Conservation (phyloP, 1,284 basidiomycete species). For the Sanghuangporus sanghuang region DNA sequence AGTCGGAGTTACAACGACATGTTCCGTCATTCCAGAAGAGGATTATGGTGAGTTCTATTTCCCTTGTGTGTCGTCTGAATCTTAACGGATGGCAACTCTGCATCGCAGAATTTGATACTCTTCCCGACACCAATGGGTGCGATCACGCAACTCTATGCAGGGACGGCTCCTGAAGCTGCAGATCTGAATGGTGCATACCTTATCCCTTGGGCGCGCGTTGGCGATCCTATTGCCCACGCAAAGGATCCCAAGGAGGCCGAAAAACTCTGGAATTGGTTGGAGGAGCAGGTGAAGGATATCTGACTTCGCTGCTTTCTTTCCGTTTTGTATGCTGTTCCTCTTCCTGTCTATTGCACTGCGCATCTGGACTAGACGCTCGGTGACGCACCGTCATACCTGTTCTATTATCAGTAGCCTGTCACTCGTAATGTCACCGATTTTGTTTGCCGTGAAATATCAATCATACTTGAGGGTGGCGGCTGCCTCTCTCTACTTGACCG, state of each 20-base stretch:
- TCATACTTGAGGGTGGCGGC: too few species aligned
- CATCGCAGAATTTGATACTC: slow-evolving; percentile 6
- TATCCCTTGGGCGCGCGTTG: slow-evolving; percentile 28
- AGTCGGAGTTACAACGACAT: slow-evolving; percentile 41
- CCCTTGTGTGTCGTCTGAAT: neutral
- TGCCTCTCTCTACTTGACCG: too few species aligned
- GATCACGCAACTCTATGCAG: slow-evolving; percentile 22
- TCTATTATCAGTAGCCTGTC: too few species aligned
- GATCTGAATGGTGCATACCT: slow-evolving; percentile 25
- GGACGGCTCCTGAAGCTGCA: slow-evolving; percentile 18
- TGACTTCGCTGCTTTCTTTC: neutral
- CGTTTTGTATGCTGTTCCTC: too few species aligned
- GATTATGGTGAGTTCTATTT: slow-evolving; percentile 7
- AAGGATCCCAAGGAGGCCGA: slow-evolving; percentile 23
- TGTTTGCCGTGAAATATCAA: too few species aligned
- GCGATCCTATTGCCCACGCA: slow-evolving; percentile 19
- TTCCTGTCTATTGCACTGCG: too few species aligned
- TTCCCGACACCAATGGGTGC: slow-evolving; percentile 19
- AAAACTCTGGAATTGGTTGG: slow-evolving; percentile 31
- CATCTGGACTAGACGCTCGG: too few species aligned
- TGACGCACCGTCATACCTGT: too few species aligned
- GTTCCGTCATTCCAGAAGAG: slow-evolving; percentile 13
- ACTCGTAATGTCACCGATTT: too few species aligned
- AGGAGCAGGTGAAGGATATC: slow-evolving; percentile 25
- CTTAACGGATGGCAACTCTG: neutral